A percentile compares a stretch with the other conserved stretches of the same genome.
phyloP scores from a whole-genome alignment of 1,139 yeast genomes.

The Debaryomyces subglobosus region DNA sequence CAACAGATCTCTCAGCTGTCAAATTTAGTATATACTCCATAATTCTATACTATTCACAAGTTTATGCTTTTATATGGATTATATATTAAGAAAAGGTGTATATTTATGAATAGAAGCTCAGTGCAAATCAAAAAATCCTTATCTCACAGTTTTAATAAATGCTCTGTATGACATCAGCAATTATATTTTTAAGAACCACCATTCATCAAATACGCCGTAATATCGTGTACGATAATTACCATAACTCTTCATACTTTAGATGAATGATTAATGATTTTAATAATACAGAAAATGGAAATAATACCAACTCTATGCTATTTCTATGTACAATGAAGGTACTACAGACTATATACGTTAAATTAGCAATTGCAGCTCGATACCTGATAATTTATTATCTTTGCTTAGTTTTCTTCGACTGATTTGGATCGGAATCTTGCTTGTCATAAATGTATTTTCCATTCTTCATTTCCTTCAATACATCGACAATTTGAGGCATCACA shows the following conservation, averaged over 20 bases:
- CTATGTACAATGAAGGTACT: not conserved
- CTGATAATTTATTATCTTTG: not conserved
- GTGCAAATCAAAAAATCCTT: slow-evolving; percentile 1
- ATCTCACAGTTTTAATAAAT: slow-evolving; percentile 4
- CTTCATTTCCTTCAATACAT: slow-evolving; percentile 38
- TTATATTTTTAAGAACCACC: not conserved
- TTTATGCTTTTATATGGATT: not conserved
- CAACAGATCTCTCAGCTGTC: slow-evolving; percentile 46
- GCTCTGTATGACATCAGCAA: not conserved
- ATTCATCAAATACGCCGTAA: not conserved
- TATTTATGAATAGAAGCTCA: not conserved
- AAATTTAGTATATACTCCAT: slow-evolving; percentile 46
- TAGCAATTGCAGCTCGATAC: not conserved
- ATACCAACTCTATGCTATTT: not conserved
- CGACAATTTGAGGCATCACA: slow-evolving; percentile 42
- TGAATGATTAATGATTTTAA: not conserved
- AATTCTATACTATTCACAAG: slow-evolving; percentile 5
- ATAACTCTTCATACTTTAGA: not conserved
- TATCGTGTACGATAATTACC: not conserved
- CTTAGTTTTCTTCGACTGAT: not conserved
- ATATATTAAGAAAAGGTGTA: not conserved
- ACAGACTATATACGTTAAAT: not conserved
- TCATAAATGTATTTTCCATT: slow-evolving; percentile 36
- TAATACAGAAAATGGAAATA: not conserved
- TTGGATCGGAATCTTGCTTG: slow-evolving; percentile 7